Percentiles rank a stretch among this genome's conserved stretches.
These are phyloP conservation scores for Grigorovia transvaalensis DNA, from an alignment of 805 yeast species.

Conservation along the genomic window DNA sequence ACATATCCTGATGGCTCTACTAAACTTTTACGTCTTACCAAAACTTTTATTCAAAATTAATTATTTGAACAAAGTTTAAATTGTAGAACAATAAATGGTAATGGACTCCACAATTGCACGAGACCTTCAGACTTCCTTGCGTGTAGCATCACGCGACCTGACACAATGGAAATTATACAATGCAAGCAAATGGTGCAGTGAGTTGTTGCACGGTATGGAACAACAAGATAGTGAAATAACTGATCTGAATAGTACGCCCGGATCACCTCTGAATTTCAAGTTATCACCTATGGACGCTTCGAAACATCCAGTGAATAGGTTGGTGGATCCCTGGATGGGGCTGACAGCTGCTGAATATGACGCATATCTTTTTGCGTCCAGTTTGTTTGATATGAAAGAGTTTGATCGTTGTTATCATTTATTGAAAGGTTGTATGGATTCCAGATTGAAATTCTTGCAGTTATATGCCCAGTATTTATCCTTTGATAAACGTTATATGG, in stretches of 20 bases:
- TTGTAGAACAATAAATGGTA: neutral
- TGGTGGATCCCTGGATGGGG: constrained; percentile 5
- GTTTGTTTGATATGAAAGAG: constrained; percentile 75
- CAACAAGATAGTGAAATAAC: neutral
- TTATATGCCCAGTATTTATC: constrained; percentile 62
- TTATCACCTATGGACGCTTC: neutral
- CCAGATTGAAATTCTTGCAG: constrained; percentile 45
- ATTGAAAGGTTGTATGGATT: constrained; percentile 41
- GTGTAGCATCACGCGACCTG: constrained; percentile 36
- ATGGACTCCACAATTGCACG: neutral
- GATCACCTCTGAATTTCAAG: neutral
- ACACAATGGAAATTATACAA: constrained; percentile 50
- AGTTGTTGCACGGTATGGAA: constrained; percentile 58
- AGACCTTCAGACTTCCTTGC: constrained; percentile 14
- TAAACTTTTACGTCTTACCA: too few relatives aligned
- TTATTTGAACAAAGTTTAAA: neutral
- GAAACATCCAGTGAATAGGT: neutral
- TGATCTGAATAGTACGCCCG: neutral
- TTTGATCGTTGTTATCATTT: constrained; percentile 64
- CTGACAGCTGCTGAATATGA: constrained; percentile 31
- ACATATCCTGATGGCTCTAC: neutral
- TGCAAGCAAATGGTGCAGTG: constrained; percentile 78
- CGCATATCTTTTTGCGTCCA: constrained; percentile 48
- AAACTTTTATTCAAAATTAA: neutral
- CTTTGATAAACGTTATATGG: constrained; percentile 68